Evolutionary conservation across 768 basidiomycete species (phyloP).

Genomic region (Termitomyces sp.): DNA sequence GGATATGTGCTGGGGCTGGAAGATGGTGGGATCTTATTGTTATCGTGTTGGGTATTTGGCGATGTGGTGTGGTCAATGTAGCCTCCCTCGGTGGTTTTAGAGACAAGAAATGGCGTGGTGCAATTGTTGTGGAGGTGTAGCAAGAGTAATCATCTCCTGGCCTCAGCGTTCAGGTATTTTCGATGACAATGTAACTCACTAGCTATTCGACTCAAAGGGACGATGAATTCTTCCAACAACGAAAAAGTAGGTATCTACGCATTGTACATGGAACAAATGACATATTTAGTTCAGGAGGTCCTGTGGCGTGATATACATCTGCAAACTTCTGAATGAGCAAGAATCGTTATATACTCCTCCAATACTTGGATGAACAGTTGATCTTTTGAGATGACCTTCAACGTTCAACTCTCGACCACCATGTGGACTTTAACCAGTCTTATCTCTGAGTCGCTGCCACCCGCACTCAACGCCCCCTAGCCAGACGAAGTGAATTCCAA

Average conservation of each 20-base stretch:
- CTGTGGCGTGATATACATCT: too few species aligned
- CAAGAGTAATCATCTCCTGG: not conserved
- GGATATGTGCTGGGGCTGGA: conserved; percentile 16
- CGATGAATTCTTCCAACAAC: too few species aligned
- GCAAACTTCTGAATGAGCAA: too few species aligned
- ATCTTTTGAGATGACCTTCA: too few species aligned
- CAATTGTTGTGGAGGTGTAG: conserved; percentile 23
- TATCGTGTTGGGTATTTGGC: conserved; percentile 12
- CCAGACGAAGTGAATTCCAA: not conserved
- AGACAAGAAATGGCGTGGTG: conserved; percentile 20
- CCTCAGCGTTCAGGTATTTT: too few species aligned
- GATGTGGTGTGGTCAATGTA: conserved; percentile 21
- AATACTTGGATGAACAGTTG: too few species aligned
- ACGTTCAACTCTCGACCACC: not conserved
- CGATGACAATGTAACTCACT: too few species aligned
- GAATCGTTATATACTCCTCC: too few species aligned
- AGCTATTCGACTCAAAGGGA: too few species aligned
- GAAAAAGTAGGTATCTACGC: too few species aligned
- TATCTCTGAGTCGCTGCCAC: not conserved
- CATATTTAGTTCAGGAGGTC: too few species aligned
- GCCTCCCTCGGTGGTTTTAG: conserved; percentile 22
- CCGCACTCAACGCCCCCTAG: not conserved
- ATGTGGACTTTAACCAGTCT: not conserved
- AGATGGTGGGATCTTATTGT: conserved; percentile 13
- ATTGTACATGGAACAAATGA: too few species aligned